Conservation (phyloP, 305 asterid genomes). For the Stenogyne calaminthoides region DNA sequence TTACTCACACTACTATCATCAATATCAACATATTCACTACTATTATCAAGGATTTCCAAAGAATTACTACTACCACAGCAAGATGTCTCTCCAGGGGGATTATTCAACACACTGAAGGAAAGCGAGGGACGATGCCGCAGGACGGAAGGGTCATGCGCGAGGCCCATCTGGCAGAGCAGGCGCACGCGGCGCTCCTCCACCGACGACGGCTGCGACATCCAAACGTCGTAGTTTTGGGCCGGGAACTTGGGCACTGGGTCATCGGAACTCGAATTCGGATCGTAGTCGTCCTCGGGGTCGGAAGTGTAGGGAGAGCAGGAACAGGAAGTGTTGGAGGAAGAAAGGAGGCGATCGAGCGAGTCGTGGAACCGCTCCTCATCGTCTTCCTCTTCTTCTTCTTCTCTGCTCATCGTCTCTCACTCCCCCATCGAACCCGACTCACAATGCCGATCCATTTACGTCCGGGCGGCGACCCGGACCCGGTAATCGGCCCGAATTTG, state of each 20-base stretch:
- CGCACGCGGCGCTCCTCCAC: constrained; percentile 83
- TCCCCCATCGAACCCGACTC: constrained; percentile 45
- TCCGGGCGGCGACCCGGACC: constrained; percentile 30
- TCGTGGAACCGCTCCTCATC: constrained; percentile 78
- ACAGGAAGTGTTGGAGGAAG: constrained; percentile 85
- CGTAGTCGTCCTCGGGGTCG: constrained; percentile 55
- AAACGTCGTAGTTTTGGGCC: constrained; percentile 66
- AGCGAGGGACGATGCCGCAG: constrained; percentile 58
- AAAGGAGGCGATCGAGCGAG: constrained; percentile 83
- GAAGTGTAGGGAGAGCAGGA: constrained; percentile 63
- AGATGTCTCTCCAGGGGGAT: constrained; percentile 38
- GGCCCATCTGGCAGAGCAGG: constrained; percentile 82
- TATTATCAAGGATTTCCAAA: constrained; percentile 14
- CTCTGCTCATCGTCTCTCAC: constrained; percentile 60
- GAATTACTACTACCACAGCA: neutral
- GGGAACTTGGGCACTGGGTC: constrained; percentile 62
- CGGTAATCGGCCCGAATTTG: constrained; percentile 1
- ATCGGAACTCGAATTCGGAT: constrained; percentile 32
- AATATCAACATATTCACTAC: constrained; percentile 21
- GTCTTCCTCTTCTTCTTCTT: constrained; percentile 60
- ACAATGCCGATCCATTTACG: constrained; percentile 47
- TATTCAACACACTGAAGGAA: constrained; percentile 30
- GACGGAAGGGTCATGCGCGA: constrained; percentile 68
- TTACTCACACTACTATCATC: constrained; percentile 30
- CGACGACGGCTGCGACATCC: constrained; percentile 92